Percentiles rank a stretch among this genome's conserved stretches.
Conservation (phyloP, 345 rosid species). For the Citrus australasica region DNA sequence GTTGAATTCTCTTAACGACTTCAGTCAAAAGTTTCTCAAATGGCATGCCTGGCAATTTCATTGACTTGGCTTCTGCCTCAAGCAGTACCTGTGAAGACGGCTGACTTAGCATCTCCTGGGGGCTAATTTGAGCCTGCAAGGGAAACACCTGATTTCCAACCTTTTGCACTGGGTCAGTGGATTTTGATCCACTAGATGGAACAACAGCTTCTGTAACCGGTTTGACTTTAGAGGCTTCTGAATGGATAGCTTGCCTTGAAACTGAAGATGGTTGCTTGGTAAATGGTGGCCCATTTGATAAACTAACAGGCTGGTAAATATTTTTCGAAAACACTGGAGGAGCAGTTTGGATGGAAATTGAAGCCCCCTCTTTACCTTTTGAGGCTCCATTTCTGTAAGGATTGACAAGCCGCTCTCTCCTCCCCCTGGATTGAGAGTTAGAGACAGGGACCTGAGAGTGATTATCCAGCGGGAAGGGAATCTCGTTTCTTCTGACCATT, state of each 20-base stretch:
- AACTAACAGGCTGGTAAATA: conserved; percentile 39
- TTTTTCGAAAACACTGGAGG: conserved; percentile 33
- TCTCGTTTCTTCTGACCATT: conserved; percentile 65
- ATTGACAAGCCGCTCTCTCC: conserved; percentile 11
- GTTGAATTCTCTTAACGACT: conserved; percentile 47
- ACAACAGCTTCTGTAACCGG: conserved; percentile 24
- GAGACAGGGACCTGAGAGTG: conserved; percentile 26
- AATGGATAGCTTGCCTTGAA: conserved; percentile 15
- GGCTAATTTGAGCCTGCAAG: conserved; percentile 23
- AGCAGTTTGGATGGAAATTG: conserved; percentile 32
- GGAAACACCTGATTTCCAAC: conserved; percentile 21
- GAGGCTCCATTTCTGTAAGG: conserved; percentile 23
- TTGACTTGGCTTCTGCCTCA: conserved; percentile 26
- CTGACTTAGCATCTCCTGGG: conserved; percentile 21
- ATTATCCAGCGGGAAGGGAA: conserved; percentile 42
- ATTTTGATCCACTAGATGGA: conserved; percentile 28
- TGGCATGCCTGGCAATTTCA: conserved; percentile 31
- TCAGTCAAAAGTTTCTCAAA: conserved; percentile 64
- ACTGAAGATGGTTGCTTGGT: conserved; percentile 19
- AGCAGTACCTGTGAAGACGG: conserved; percentile 5
- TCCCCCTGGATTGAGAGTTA: conserved; percentile 21
- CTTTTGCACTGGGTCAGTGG: conserved; percentile 14
- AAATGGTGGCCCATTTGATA: conserved; percentile 37
- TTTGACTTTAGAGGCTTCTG: conserved; percentile 32
- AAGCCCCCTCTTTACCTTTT: conserved; percentile 25